Conservation (phyloP, 2,329 filamentous ascomycete species). For the Xenosphaeropsis pyriputrescens region DNA sequence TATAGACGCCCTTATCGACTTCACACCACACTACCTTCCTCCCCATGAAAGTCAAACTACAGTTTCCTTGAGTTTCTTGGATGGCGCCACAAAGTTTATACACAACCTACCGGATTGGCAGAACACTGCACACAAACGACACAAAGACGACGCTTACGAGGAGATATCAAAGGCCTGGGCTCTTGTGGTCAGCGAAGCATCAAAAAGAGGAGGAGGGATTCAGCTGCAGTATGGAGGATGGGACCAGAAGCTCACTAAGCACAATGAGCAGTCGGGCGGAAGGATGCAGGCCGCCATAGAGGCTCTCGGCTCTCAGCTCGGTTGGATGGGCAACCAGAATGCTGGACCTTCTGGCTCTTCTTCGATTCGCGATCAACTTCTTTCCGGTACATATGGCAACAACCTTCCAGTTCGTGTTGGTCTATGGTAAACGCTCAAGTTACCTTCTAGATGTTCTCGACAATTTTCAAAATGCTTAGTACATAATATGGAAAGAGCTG, state of each 20-base stretch:
- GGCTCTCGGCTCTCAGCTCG: slow-evolving; percentile 59
- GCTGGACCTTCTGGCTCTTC: slow-evolving; percentile 24
- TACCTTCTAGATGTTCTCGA: too few species aligned
- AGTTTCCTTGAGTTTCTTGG: slow-evolving; percentile 72
- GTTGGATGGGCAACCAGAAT: slow-evolving; percentile 50
- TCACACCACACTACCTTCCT: slow-evolving; percentile 88
- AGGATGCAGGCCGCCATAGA: slow-evolving; percentile 68
- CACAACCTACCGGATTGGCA: slow-evolving; percentile 88
- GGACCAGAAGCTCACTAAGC: slow-evolving; percentile 76
- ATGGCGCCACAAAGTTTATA: slow-evolving; percentile 80
- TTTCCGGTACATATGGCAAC: slow-evolving; percentile 43
- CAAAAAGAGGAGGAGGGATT: slow-evolving; percentile 83
- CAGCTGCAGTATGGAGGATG: slow-evolving; percentile 79
- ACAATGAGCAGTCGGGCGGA: slow-evolving; percentile 76
- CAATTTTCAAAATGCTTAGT: too few species aligned
- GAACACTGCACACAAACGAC: slow-evolving; percentile 72
- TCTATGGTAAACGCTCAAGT: slow-evolving; percentile 31
- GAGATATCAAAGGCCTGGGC: slow-evolving; percentile 92
- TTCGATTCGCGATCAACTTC: slow-evolving; percentile 47
- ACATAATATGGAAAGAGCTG: too few species aligned
- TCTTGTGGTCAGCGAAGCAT: slow-evolving; percentile 76
- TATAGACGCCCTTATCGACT: slow-evolving; percentile 82
- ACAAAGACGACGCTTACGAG: slow-evolving; percentile 92
- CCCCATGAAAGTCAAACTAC: slow-evolving; percentile 78
- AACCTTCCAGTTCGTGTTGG: slow-evolving; percentile 40